Evolutionary conservation across 768 basidiomycete genomes (phyloP), one percentile per base, ranked within the genome.

Genomic region (Suillus luteus): DNA sequence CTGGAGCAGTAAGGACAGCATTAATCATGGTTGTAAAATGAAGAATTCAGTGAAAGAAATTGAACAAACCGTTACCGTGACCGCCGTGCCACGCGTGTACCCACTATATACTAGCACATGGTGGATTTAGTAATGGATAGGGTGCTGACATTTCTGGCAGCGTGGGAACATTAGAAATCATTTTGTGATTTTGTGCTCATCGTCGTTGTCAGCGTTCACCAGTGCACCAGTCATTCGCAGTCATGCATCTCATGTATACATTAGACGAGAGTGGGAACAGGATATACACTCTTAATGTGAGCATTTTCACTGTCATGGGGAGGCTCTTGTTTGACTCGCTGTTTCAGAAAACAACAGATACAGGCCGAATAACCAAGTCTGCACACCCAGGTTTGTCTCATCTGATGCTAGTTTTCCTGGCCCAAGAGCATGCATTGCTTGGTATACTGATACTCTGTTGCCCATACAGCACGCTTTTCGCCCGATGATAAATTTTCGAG

Each of bases 401-500:
- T 27, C 22, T 41, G 52, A 22, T 4, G 17, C 24, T 31, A 40
- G 19, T n/a, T 38, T 17, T 37, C 63, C 54, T 9, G 9, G 57
- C 33, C n/a, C 59, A 19, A 38, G 46, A 51, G 27, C 24, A 33
- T 51, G 46, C 55, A 63, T 62, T 1, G 17, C 15, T 15, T 11
- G 2, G 31, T 35, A 15, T 15, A n/a, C 46, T 27, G 19, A 41
- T 64, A 37, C 51, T 43, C 41, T 10, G 11, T 46, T 59, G 22
- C 9, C n/a, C 46, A 35, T 54, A 59, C 64, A 97, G 96, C 96
- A 17, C 95, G 97, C 46, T 99, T 99, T 79, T 98, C 96, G 15
- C 96, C 96, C 12, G 97, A 99, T 76, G 96, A 99, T 86, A 99
- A 99, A 81, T 99, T 96, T 80, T 96, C 95, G 65, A 86, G 95